Evolutionary conservation across 352 stramenopile species (phyloP).

Genomic region (Globisporangium acanthophoron): DNA sequence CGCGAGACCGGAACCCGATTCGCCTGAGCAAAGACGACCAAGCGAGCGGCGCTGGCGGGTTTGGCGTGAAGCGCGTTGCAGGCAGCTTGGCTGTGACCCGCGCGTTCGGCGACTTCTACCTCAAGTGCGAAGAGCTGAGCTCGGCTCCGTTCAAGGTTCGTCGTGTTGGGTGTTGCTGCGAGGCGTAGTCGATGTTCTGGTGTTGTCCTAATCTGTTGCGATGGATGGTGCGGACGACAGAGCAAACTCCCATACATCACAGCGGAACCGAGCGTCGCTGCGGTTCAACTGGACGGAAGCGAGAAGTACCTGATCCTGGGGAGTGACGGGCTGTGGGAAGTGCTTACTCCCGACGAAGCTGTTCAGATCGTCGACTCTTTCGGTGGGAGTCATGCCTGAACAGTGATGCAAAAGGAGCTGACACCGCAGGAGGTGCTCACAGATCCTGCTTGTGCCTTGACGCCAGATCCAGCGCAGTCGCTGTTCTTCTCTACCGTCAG

Average conservation of each 20-base stretch:
- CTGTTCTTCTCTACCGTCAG: constrained; percentile 54
- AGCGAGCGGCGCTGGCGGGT: constrained; percentile 47
- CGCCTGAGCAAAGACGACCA: constrained; percentile 91
- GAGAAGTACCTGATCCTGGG: constrained; percentile 76
- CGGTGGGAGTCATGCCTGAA: constrained; percentile 20
- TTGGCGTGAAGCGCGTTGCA: constrained; percentile 88
- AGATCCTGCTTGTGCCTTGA: not conserved
- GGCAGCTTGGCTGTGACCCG: constrained; percentile 89
- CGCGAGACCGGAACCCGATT: constrained; percentile 74
- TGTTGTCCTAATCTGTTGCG: too few species aligned
- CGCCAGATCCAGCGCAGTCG: constrained; percentile 30
- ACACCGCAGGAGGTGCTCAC: not conserved
- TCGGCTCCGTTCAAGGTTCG: constrained; percentile 89
- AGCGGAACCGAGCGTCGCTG: constrained; percentile 52
- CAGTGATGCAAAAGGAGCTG: too few species aligned
- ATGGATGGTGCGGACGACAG: constrained; percentile 13
- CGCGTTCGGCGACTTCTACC: constrained; percentile 91
- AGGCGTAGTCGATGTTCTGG: not conserved
- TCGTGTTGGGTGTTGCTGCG: constrained; percentile 17
- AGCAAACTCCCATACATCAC: constrained; percentile 82
- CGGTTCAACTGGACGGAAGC: constrained; percentile 37
- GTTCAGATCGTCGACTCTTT: constrained; percentile 65
- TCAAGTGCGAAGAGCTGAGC: constrained; percentile 90
- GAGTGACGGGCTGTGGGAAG: constrained; percentile 81
- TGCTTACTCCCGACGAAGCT: constrained; percentile 59